Base-by-base conservation (phyloP, 1,284 basidiomycete genomes). In the Leucoagaricus sp. region DNA sequence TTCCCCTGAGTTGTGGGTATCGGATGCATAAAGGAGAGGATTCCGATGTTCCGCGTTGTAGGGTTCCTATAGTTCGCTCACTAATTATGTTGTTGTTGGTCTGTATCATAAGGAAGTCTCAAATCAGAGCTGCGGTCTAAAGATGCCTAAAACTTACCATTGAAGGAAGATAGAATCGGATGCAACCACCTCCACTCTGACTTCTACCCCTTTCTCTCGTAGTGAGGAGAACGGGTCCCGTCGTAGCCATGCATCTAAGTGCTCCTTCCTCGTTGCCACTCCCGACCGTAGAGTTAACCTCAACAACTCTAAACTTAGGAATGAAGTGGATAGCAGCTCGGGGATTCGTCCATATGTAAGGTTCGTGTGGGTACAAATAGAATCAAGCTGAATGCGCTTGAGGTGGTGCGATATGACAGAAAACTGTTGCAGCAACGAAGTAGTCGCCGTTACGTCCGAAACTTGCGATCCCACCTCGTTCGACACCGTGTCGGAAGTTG, bases 351-450 rank as follows among this genome's bases (percentile, higher is more conserved):
- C 53, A 25, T 36, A 55, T n/a, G 19, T 31, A 23, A 55, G 46
- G 29, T 55, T 49, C 13, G 48, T 6, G 25, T 55, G 53, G 17
- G 46, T 19, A 40, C 53, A 55, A 29, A 55, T 28, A 17, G 47
- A 49, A 28, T 49, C 53, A 4, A 55, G 38, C 28, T 55, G 53
- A 29, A 55, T 40, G 4, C 10, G 29, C 17, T 25, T 15, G 5
- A 49, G 15, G 6, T 33, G 38, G 21, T 42, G 4, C 21, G 49
- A 38, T 13, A 55, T 17, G 10, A 21, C 34, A 28, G 45, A 6
- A n/a, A 55, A 49, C 17, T 49, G 53, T 17, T 49, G 17, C 6
- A 55, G 47, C 21, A 49, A 25, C 26, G 8, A 21, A 25, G 23
- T 19, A 5, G 31, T 33, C 17, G 33, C 28, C 13, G 38, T 2